Conservation (phyloP, 1,284 basidiomycete genomes). For the Neonothopanus nambi region DNA sequence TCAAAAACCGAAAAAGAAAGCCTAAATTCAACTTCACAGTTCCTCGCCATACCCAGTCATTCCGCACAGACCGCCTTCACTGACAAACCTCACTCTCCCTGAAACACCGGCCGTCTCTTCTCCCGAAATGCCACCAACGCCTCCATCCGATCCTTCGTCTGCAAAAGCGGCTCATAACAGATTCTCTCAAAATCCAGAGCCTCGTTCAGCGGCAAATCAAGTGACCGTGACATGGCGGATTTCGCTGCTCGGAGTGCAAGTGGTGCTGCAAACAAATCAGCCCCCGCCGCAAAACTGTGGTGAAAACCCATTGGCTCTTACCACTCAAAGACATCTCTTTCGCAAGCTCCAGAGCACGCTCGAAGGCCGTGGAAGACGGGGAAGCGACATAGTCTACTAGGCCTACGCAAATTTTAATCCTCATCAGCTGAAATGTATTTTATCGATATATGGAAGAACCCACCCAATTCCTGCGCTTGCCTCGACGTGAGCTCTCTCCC, state of each 20-base stretch:
- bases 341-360: slow-evolving; percentile 67
- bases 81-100: no score
- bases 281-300: no score
- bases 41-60: no score
- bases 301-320: no score
- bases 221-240: slow-evolving; percentile 79
- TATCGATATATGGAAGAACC: slow-evolving; percentile 17
- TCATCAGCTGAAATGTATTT: slow-evolving; percentile 12
- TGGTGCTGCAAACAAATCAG: slow-evolving; percentile 72
- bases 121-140: no score
- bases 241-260: slow-evolving; percentile 91
- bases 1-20: no score
- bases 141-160: no score
- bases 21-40: no score
- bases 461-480: slow-evolving; percentile 80
- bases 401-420: slow-evolving; percentile 44
- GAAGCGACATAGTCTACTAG: slow-evolving; percentile 79
- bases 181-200: slow-evolving; percentile 89
- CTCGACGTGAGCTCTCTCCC: slow-evolving; percentile 62
- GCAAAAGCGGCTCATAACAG: no score
- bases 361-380: slow-evolving; percentile 57
- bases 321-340: slow-evolving; percentile 71
- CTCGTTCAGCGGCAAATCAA: slow-evolving; percentile 75
- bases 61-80: no score
- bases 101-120: no score